phyloP scores from a whole-genome alignment of 768 basidiomycete species.

The Dacryopinax spathularia region DNA sequence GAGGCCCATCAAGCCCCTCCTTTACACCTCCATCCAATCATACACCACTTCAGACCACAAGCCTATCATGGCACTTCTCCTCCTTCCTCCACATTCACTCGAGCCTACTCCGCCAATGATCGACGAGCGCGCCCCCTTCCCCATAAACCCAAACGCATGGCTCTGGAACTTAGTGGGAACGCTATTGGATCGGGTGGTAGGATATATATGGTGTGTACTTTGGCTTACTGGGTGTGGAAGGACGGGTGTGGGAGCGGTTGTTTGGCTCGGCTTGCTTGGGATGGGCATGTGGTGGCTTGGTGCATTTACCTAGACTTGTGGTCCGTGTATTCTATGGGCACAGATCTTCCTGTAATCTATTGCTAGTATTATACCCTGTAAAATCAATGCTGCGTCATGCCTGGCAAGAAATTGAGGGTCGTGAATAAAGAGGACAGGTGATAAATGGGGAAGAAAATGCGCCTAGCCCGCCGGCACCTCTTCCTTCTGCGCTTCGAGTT shows the following conservation, averaged over 20 bases:
- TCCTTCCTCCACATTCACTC: slow-evolving; percentile 29
- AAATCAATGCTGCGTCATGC: background rate
- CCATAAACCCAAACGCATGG: background rate
- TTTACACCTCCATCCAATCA: slow-evolving; percentile 69
- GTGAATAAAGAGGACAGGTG: background rate
- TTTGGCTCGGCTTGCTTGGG: background rate
- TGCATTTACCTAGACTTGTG: background rate
- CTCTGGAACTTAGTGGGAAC: background rate
- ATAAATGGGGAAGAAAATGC: no score
- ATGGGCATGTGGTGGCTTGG: background rate
- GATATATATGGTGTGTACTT: background rate
- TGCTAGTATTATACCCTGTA: background rate
- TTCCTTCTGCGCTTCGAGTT: background rate
- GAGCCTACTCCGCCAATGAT: background rate
- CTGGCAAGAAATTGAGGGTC: no score
- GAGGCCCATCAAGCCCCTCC: slow-evolving; percentile 45
- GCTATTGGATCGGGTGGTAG: background rate
- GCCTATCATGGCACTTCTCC: slow-evolving; percentile 66
- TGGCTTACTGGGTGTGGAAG: background rate
- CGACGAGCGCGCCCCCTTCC: background rate
- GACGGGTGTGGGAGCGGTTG: background rate
- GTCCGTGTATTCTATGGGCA: background rate
- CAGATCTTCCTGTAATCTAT: background rate
- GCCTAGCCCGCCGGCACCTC: background rate
- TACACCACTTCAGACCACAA: slow-evolving; percentile 92